Evolutionary conservation across 176 grass and related monocot species (phyloP), one percentile per base, ranked within the genome.

Genomic region (Eragrostis curvula): DNA sequence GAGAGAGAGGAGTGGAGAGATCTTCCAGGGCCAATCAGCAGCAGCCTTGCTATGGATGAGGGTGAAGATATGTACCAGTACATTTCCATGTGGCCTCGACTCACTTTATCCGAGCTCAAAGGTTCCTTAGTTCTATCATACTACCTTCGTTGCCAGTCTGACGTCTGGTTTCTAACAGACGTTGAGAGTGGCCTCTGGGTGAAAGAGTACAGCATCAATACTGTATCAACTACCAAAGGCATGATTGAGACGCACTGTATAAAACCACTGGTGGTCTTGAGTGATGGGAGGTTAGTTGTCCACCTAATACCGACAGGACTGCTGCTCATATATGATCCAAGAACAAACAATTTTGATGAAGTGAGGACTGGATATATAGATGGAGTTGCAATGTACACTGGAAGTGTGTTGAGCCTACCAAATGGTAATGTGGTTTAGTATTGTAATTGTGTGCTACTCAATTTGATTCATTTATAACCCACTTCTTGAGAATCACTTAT

Each of bases 1-100:
- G 36, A n/a, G 8, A 59, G 1, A 43, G 73, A 75, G 53, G 36
- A 75, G n/a, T 75, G 73, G 73, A 75, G 39, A 25, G 73, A 59
- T 59, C 73, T 75, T n/a, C 52, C 11, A 27, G 73, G 73, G 1
- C 53, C 73, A 4, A 44, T 60, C 43, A 59, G 53, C 43, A 13
- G 53, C 53, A 60, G 0, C 0, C 18, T 0, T 59, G 21, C 12
- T 12, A 13, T 48, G 47, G 11, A 48, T 12, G 47, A 48, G 2
- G 47, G 14, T 1, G 47, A 48, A 48, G 47, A 48, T 13, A 48
- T 48, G 47, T 48, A 48, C 12, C 11, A 48, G 47, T 48, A 48
- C 47, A 48, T 36, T 41, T 74, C 53, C 27, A 41, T 0, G 50
- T 0, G 30, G 13, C 13, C 9, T 15, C 21, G 58, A 0, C 73